Evolutionary conservation across 2,329 filamentous ascomycete genomes (phyloP).

Genomic region (Fusarium sp.): DNA sequence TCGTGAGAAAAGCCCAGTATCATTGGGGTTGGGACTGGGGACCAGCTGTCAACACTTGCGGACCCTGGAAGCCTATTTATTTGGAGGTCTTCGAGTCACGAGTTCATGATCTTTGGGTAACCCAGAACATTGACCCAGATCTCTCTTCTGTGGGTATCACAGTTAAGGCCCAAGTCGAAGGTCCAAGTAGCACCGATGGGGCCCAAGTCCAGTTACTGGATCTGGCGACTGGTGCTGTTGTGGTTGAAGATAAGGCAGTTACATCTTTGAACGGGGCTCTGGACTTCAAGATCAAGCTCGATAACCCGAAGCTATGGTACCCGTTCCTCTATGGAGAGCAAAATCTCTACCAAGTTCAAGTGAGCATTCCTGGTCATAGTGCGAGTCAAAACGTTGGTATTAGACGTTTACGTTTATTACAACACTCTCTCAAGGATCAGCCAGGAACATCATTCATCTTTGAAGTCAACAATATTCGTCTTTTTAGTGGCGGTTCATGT

Average conservation of each 20-base stretch:
- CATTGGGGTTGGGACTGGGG: constrained; percentile 31
- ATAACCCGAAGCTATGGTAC: neutral
- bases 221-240: rapidly evolving
- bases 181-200: rapidly evolving
- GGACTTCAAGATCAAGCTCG: rapidly evolving
- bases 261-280: rapidly evolving
- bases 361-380: rapidly evolving
- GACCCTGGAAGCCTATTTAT: constrained; percentile 4
- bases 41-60: neutral
- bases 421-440: neutral
- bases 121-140: neutral
- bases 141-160: neutral
- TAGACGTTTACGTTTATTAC: neutral
- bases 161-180: neutral
- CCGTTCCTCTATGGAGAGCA: constrained; percentile 5
- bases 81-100: neutral
- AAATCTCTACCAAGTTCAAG: neutral
- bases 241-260: rapidly evolving
- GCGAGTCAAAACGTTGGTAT: neutral
- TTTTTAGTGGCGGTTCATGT: neutral
- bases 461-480: constrained; percentile 10
- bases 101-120: neutral
- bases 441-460: neutral
- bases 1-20: constrained; percentile 6
- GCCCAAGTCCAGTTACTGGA: neutral